Evolutionary conservation across 495 filamentous ascomycete species (phyloP), one percentile per base, ranked within the genome.

Genomic region (Haplographium delicatum): DNA sequence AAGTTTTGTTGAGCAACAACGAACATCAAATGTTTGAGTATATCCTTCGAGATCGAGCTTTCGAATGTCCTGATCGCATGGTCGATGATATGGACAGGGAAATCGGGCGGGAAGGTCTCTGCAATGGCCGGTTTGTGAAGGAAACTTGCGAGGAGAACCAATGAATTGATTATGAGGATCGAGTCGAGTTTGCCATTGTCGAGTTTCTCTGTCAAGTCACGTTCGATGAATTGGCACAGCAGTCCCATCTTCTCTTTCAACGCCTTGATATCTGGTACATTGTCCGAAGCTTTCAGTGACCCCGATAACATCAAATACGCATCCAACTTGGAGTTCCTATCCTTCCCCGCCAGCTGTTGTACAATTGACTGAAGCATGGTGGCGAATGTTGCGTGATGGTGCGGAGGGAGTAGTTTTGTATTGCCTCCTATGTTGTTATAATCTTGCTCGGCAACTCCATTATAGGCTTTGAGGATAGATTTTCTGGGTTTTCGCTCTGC

Each of bases 351-450:
- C 47, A 98, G 72, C 61, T 91, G 85, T 65, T 86, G 79, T 26
- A 83, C 76, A 2, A 86, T 80, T 1, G 88, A 94, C 58, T 95
- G 84, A 50, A 96, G 68, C 88, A 96, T 95, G 31, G 73, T 75
- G 51, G 82, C 76, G 50, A 89, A 72, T 19, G 66, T 64, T 60
- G 71, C 24, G 56, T 65, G 54, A 54, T 65, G 53, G 58, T 68
- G 57, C 63, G 66, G 23, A 22, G 51, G 58, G 13, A 56, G 51
- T 9, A 60, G 59, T 56, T 46, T 69, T 61, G 53, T 67, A 68
- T 46, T 51, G 47, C 19, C 48, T 54, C 53, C 56, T 51, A 37
- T 2, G 57, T 56, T 33, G 64, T 65, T 43, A 65, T 66, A 5
- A 75, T 61, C 53, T 39, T 68, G 53, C 61, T 70, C 72, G 7